Conservation (phyloP, 2,329 filamentous ascomycete genomes). For the Neonectria sp. region DNA sequence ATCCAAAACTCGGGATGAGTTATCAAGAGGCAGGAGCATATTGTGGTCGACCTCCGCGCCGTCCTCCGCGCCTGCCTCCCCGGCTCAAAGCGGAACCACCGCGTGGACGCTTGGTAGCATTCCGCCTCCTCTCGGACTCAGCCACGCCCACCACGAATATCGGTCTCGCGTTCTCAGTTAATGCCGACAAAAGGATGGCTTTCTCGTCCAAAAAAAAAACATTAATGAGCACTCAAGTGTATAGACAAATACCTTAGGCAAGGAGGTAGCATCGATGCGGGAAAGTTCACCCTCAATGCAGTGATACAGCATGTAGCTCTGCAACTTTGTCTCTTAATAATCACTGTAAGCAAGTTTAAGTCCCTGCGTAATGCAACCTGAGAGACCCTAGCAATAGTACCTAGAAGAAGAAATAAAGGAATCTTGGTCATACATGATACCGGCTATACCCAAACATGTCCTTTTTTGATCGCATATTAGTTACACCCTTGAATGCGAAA, state of each 20-base stretch:
- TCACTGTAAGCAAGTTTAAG: slow-evolving; percentile 37
- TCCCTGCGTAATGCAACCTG: slow-evolving; percentile 35
- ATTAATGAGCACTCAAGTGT: neutral
- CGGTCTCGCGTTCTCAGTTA: neutral
- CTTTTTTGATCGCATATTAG: slow-evolving; percentile 55
- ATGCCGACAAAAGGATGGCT: neutral
- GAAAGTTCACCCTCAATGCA: neutral
- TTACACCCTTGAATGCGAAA: slow-evolving; percentile 54
- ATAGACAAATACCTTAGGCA: neutral
- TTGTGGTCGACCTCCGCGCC: slow-evolving; percentile 15
- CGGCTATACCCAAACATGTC: slow-evolving; percentile 52
- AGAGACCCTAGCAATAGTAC: slow-evolving; percentile 37
- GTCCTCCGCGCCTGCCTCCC: slow-evolving; percentile 29
- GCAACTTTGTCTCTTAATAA: slow-evolving; percentile 26
- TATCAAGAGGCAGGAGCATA: neutral
- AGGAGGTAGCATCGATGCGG: neutral
- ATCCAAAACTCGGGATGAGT: neutral
- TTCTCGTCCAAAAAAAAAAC: neutral
- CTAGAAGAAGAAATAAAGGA: slow-evolving; percentile 40
- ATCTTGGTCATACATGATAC: slow-evolving; percentile 54
- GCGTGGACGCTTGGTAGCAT: neutral
- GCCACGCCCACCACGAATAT: slow-evolving; percentile 1
- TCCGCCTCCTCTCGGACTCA: slow-evolving; percentile 10
- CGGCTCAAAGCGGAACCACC: slow-evolving; percentile 18
- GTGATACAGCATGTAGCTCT: neutral